Evolutionary conservation across 2,329 filamentous ascomycete genomes (phyloP).

Genomic region (Cryphonectria naterciae): DNA sequence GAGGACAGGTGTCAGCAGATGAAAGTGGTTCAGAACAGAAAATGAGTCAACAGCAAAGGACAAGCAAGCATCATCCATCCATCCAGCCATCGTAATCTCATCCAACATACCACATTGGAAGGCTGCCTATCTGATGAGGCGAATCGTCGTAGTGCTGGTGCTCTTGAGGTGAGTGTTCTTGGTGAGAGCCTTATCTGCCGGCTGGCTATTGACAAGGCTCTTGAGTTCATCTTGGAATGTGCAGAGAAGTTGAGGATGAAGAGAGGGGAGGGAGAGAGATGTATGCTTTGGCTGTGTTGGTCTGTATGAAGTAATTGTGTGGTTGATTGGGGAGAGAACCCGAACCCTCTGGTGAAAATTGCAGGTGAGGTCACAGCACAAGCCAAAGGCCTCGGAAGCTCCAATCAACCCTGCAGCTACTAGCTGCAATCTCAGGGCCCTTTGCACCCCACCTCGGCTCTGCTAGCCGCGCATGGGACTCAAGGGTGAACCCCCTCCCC

Average conservation of each 20-base stretch:
- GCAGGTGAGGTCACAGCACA: not conserved
- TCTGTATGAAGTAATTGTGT: not conserved
- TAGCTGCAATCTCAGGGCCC: not conserved
- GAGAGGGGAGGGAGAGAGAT: too few relatives aligned
- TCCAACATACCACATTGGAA: slow-evolving; percentile 23
- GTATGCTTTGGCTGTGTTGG: too few relatives aligned
- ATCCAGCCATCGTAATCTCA: not conserved
- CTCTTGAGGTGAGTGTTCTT: not conserved
- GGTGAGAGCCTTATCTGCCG: slow-evolving; percentile 22
- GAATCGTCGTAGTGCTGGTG: slow-evolving; percentile 25
- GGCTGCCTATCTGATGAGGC: slow-evolving; percentile 32
- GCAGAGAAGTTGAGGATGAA: not conserved
- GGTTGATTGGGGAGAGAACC: not conserved
- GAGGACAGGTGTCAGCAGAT: slow-evolving; percentile 19
- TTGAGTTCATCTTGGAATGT: slow-evolving; percentile 19
- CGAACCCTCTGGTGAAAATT: slow-evolving; percentile 5
- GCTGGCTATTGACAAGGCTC: slow-evolving; percentile 20
- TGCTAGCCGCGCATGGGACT: not conserved
- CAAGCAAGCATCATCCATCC: not conserved
- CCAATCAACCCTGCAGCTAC: not conserved
- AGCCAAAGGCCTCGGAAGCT: not conserved
- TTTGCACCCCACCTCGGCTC: not conserved
- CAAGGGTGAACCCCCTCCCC: not conserved
- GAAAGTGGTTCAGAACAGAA: not conserved
- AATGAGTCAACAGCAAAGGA: slow-evolving; percentile 1